Evolutionary conservation across 192 early-diverging fungal species (phyloP).

Genomic region (Pecoramyces ruminantium): DNA sequence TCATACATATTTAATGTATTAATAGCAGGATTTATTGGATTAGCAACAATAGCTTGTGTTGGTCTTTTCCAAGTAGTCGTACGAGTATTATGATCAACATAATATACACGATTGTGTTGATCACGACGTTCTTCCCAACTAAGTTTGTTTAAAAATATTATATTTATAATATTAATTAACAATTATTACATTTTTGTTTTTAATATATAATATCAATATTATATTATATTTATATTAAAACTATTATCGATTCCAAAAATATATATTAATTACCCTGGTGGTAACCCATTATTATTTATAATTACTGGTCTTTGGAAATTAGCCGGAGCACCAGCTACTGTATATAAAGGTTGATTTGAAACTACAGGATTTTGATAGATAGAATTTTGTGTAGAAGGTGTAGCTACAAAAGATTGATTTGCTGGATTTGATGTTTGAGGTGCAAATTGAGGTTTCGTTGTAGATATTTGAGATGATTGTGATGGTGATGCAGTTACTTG

Average conservation of each 20-base stretch:
- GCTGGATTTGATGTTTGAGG: not conserved
- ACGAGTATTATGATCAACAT: conserved; percentile 94
- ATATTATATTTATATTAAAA: no score
- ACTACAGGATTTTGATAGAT: conserved; percentile 5
- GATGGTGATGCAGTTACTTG: not conserved
- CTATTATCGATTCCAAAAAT: no score
- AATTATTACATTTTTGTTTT: no score
- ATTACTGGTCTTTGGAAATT: conserved; percentile 36
- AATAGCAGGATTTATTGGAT: not conserved
- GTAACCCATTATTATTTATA: conserved; percentile 19
- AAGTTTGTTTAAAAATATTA: no score
- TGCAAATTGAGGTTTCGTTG: no score
- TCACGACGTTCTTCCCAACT: conserved; percentile 95
- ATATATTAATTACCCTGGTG: conserved; percentile 19
- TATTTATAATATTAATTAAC: no score
- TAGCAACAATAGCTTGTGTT: not conserved
- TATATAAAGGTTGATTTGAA: conserved; percentile 3
- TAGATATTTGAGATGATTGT: not conserved
- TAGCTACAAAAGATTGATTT: not conserved
- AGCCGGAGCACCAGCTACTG: conserved; percentile 9
- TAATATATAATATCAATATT: no score
- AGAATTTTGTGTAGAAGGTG: conserved; percentile 1
- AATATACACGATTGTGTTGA: conserved; percentile 85
- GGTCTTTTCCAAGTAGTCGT: conserved; percentile 82
- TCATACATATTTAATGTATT: not conserved